These are phyloP conservation scores for Trypanosoma brucei DNA, from an alignment of 208 protist genomes.

Conservation along the genomic window DNA sequence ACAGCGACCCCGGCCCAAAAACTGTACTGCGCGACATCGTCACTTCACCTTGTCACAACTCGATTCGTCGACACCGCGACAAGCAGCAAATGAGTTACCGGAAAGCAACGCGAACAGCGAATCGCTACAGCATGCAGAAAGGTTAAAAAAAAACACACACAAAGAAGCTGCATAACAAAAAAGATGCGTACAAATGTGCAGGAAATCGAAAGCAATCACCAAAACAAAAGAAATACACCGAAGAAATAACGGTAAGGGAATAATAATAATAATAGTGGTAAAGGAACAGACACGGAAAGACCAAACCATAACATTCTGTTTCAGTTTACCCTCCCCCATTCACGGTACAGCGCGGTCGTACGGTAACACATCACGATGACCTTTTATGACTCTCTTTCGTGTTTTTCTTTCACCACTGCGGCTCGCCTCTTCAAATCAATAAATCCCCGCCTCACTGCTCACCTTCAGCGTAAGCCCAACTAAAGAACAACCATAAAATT, in stretches of 20 bases:
- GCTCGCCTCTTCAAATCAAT: too few relatives aligned
- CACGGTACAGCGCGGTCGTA: too few relatives aligned
- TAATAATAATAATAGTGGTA: neutral
- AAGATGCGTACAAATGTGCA: neutral
- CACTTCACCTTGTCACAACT: neutral
- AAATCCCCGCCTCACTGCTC: too few relatives aligned
- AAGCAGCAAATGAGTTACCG: neutral
- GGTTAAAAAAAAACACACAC: neutral
- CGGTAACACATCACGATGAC: too few relatives aligned
- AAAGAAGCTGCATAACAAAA: slow-evolving; percentile 13
- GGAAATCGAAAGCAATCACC: neutral
- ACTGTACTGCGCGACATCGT: slow-evolving; percentile 74
- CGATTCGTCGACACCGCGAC: neutral
- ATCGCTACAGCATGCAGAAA: neutral
- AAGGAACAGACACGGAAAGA: neutral
- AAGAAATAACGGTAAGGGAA: slow-evolving; percentile 1
- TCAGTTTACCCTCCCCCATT: too few relatives aligned
- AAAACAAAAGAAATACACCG: slow-evolving; percentile 11
- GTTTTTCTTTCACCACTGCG: too few relatives aligned
- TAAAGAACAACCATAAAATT: too few relatives aligned
- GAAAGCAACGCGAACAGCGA: too few relatives aligned
- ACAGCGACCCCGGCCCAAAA: slow-evolving; percentile 76
- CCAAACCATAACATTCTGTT: neutral
- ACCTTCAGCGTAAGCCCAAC: too few relatives aligned
- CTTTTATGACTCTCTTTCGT: too few relatives aligned